Percentiles rank a stretch among this genome's conserved stretches.
These are phyloP conservation scores for Bipolaris sorokiniana DNA, from an alignment of 2,329 filamentous ascomycete species.

Conservation along the genomic window DNA sequence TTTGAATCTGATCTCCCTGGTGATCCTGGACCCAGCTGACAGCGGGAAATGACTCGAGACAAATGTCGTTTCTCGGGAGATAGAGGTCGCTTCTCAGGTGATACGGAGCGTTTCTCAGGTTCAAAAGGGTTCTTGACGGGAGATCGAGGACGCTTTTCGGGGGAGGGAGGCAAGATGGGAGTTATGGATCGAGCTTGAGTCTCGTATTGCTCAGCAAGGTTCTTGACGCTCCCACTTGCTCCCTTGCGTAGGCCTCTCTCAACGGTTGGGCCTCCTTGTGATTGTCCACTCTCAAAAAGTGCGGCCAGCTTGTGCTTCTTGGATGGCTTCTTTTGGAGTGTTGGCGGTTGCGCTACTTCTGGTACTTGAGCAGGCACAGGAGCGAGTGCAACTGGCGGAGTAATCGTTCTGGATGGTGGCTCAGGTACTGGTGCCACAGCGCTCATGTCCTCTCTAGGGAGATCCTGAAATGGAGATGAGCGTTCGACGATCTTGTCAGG, in stretches of 20 bases:
- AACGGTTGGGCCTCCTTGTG: slow-evolving; percentile 10
- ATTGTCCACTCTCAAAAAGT: slow-evolving; percentile 39
- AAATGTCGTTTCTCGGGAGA: slow-evolving; percentile 21
- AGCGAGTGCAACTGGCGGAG: slow-evolving; percentile 1
- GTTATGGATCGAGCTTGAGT: slow-evolving; percentile 29
- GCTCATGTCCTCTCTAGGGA: slow-evolving; percentile 4
- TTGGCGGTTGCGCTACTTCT: slow-evolving; percentile 20
- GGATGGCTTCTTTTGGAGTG: slow-evolving; percentile 46
- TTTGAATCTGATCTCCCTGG: slow-evolving; percentile 35
- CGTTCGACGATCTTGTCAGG: too few species aligned
- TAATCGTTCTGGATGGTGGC: background rate
- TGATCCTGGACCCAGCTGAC: slow-evolving; percentile 23
- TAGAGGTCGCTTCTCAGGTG: slow-evolving; percentile 6
- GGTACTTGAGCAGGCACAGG: slow-evolving; percentile 14
- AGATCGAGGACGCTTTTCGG: slow-evolving; percentile 23
- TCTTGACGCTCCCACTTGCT: slow-evolving; percentile 29
- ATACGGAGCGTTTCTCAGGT: background rate
- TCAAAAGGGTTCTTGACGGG: slow-evolving; percentile 10
- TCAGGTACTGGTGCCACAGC: slow-evolving; percentile 6
- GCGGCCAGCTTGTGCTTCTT: slow-evolving; percentile 47
- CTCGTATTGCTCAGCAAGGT: slow-evolving; percentile 33
- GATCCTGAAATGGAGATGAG: too few species aligned
- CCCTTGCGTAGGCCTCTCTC: slow-evolving; percentile 22
- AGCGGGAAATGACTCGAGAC: slow-evolving; percentile 24
- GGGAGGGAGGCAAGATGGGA: slow-evolving; percentile 21